Evolutionary conservation across 768 basidiomycete species (phyloP).

Genomic region (Fibroporia radiculosa): DNA sequence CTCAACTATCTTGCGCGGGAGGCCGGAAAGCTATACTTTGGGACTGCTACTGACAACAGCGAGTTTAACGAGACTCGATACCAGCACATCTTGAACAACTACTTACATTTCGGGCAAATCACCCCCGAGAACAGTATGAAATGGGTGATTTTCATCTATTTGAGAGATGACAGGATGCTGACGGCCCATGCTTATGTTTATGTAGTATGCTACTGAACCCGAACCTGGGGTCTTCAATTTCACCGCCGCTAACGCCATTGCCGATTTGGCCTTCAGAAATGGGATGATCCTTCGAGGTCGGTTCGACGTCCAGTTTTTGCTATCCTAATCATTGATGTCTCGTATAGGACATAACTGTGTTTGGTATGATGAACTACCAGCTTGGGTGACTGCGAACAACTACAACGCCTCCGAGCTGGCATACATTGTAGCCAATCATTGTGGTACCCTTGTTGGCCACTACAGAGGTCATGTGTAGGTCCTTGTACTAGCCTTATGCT

Average conservation of each 20-base stretch:
- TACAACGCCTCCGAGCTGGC: constrained; percentile 25
- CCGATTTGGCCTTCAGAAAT: constrained; percentile 35
- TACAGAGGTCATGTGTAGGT: constrained; percentile 33
- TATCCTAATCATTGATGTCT: not conserved
- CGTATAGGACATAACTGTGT: constrained; percentile 28
- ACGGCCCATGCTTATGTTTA: not conserved
- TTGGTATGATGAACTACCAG: constrained; percentile 37
- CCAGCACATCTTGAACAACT: constrained; percentile 31
- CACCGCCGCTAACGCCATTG: constrained; percentile 35
- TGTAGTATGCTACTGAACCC: constrained; percentile 32
- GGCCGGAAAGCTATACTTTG: constrained; percentile 43
- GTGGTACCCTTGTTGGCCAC: constrained; percentile 27
- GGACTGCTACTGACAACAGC: constrained; percentile 39
- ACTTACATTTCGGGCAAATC: constrained; percentile 35
- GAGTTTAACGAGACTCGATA: constrained; percentile 38
- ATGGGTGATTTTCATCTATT: constrained; percentile 31
- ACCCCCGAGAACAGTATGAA: constrained; percentile 50
- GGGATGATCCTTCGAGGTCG: constrained; percentile 39
- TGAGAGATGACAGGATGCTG: not conserved
- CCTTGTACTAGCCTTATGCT: not conserved
- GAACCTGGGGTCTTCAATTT: constrained; percentile 40
- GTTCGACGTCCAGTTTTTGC: not conserved
- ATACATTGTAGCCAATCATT: constrained; percentile 27
- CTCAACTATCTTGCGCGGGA: constrained; percentile 29
- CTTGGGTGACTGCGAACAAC: constrained; percentile 27